These are phyloP conservation scores for Spathaspora gorwiae DNA, from an alignment of 805 yeast species.

Conservation along the genomic window DNA sequence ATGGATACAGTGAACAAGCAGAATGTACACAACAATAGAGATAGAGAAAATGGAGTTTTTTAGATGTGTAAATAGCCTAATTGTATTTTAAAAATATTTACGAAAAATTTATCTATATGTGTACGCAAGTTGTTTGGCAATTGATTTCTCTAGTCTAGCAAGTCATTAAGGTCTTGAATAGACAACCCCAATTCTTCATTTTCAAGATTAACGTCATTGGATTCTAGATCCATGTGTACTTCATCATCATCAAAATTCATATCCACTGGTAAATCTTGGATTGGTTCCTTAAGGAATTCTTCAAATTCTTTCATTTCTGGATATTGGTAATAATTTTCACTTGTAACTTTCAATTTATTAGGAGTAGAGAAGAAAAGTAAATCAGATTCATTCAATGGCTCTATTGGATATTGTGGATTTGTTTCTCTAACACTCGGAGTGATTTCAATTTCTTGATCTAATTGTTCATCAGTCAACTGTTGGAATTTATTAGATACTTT, in stretches of 20 bases:
- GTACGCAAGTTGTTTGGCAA: no score
- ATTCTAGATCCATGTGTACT: conserved; percentile 1
- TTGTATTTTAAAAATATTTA: not conserved
- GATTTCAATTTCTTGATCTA: conserved; percentile 4
- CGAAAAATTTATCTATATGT: conserved; percentile 5
- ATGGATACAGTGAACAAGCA: conserved; percentile 5
- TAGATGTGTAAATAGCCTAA: not conserved
- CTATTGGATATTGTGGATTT: conserved; percentile 14
- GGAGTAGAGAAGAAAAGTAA: conserved; percentile 22
- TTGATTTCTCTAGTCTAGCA: conserved; percentile 23
- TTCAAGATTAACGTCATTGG: not conserved
- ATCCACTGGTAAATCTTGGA: conserved; percentile 2
- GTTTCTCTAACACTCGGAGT: not conserved
- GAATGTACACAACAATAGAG: conserved; percentile 32
- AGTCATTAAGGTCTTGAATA: conserved; percentile 28
- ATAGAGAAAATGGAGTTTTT: not conserved
- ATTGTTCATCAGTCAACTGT: not conserved
- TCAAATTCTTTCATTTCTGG: conserved; percentile 10
- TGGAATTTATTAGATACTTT: conserved; percentile 2
- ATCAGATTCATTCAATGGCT: conserved; percentile 30
- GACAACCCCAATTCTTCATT: conserved; percentile 23
- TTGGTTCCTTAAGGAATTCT: conserved; percentile 1
- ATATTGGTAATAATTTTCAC: not conserved
- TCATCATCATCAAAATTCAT: conserved; percentile 5
- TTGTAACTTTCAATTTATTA: conserved; percentile 8